phyloP scores from a whole-genome alignment of 768 basidiomycete genomes.

The Sarcodon sp. region DNA sequence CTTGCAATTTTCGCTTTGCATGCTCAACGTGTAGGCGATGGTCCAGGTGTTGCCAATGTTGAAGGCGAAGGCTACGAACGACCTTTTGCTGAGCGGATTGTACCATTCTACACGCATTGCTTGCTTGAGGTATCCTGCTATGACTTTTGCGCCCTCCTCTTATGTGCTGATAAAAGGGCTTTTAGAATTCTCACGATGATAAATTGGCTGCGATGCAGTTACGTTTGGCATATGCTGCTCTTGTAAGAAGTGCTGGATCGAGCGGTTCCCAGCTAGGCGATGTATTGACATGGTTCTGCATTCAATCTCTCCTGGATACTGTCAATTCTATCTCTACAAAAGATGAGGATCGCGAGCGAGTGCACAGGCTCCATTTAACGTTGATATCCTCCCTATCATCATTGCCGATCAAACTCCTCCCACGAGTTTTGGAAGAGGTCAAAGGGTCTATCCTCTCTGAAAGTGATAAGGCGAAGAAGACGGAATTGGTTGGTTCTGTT shows the following conservation, averaged over 20 bases:
- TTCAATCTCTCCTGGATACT: constrained; percentile 38
- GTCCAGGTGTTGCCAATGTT: neutral
- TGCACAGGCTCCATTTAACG: constrained; percentile 48
- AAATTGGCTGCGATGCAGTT: constrained; percentile 54
- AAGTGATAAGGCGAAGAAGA: constrained; percentile 8
- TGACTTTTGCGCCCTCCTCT: neutral
- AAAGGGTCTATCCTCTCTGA: constrained; percentile 16
- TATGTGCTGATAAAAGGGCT: neutral
- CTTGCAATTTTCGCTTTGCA: constrained; percentile 59
- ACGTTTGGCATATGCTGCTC: constrained; percentile 59
- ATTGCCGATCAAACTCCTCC: constrained; percentile 43
- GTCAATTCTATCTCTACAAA: constrained; percentile 17
- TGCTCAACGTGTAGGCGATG: constrained; percentile 23
- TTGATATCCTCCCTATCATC: constrained; percentile 56
- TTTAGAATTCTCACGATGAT: constrained; percentile 51
- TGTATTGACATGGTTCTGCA: constrained; percentile 57
- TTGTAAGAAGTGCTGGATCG: constrained; percentile 48
- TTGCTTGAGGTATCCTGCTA: constrained; percentile 49
- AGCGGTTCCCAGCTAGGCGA: constrained; percentile 18
- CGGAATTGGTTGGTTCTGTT: constrained; percentile 41
- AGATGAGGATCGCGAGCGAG: constrained; percentile 11
- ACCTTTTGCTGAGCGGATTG: constrained; percentile 38
- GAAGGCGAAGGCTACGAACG: constrained; percentile 5
- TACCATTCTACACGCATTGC: constrained; percentile 64
- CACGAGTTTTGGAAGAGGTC: constrained; percentile 39